These are phyloP conservation scores for Fusarium sterilihyphosum DNA, from an alignment of 2,329 filamentous ascomycete genomes.

Conservation along the genomic window DNA sequence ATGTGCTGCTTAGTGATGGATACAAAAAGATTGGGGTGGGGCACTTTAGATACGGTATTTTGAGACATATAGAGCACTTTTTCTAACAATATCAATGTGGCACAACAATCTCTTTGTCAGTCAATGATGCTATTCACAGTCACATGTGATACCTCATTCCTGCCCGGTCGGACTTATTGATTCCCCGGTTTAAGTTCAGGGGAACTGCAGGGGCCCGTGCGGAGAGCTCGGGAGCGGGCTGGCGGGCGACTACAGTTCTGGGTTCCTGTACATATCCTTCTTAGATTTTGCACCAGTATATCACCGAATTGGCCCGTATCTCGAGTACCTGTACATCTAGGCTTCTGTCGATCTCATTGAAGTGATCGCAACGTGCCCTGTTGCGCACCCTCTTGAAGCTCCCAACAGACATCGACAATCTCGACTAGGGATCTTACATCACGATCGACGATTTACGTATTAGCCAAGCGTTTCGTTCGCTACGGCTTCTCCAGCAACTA, in stretches of 20 bases:
- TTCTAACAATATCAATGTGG: neutral
- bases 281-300: neutral
- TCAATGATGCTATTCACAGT: slow-evolving; percentile 14
- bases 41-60: too few species aligned
- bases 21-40: too few species aligned
- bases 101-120: neutral
- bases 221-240: slow-evolving; percentile 29
- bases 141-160: slow-evolving; percentile 16
- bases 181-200: slow-evolving; percentile 31
- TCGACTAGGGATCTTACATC: slow-evolving; percentile 33
- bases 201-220: slow-evolving; percentile 26
- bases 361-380: slow-evolving; percentile 31
- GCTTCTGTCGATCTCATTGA: slow-evolving; percentile 23
- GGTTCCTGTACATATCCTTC: slow-evolving; percentile 15
- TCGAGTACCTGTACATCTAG: slow-evolving; percentile 20
- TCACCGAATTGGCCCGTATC: neutral
- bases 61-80: neutral
- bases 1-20: neutral
- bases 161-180: slow-evolving; percentile 19
- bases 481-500: slow-evolving; percentile 13
- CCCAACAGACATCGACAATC: slow-evolving; percentile 40
- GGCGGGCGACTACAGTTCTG: neutral
- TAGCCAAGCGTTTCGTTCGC: slow-evolving; percentile 30
- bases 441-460: slow-evolving; percentile 37
- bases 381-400: slow-evolving; percentile 34